Conservation (phyloP, 2,329 filamentous ascomycete genomes). For the Stachybotrys echinatus region DNA sequence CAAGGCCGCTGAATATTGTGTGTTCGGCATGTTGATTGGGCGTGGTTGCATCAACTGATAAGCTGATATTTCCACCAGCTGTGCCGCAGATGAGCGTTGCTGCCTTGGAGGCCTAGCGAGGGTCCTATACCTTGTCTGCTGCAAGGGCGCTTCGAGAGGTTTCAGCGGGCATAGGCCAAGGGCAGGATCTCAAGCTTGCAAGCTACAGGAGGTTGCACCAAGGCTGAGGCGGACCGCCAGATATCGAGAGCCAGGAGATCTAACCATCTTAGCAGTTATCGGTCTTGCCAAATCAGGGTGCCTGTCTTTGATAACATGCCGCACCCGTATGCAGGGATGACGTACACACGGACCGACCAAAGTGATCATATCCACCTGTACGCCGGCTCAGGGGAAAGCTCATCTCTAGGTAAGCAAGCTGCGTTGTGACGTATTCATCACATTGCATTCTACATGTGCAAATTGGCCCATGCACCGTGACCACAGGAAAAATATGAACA, state of each 20-base stretch:
- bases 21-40: neutral
- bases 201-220: neutral
- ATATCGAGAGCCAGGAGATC: neutral
- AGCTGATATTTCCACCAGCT: neutral
- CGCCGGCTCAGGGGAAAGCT: neutral
- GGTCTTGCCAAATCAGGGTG: neutral
- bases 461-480: too few relatives aligned
- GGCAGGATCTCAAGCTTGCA: neutral
- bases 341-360: neutral
- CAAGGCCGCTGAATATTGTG: neutral
- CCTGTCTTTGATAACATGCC: neutral
- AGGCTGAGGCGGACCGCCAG: neutral
- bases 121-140: neutral
- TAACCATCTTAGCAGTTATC: neutral
- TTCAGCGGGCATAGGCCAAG: neutral
- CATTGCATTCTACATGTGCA: too few relatives aligned
- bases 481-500: too few relatives aligned
- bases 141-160: neutral
- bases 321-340: neutral
- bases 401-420: neutral
- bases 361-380: neutral
- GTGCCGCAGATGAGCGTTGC: neutral
- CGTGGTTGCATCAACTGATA: neutral
- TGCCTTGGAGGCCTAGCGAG: neutral
- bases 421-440: too few relatives aligned